These are phyloP conservation scores for Nothophaeocryptopus gaeumannii DNA, from an alignment of 2,329 filamentous ascomycete species.

Conservation along the genomic window DNA sequence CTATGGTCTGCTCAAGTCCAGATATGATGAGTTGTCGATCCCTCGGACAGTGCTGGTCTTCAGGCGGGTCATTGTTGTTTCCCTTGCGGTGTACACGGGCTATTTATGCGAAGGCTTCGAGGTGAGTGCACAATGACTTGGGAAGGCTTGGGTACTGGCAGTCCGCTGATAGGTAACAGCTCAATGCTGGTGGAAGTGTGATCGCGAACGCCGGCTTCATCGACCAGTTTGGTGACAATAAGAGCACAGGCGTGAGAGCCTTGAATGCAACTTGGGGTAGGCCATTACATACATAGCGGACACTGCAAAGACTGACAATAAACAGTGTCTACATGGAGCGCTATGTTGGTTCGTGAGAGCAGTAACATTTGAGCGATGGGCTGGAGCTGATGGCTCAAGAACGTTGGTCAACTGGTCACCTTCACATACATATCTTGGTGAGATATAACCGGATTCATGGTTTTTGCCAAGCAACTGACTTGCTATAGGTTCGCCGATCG, in stretches of 20 bases:
- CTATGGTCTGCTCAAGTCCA: slow-evolving; percentile 6
- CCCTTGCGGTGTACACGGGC: slow-evolving; percentile 5
- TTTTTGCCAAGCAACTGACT: background rate
- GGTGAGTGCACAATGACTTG: background rate
- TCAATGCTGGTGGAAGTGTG: slow-evolving; percentile 1
- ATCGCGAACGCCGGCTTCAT: slow-evolving; percentile 9
- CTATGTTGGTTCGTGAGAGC: background rate
- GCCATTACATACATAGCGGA: too few species aligned
- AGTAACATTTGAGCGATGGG: background rate
- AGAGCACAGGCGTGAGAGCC: slow-evolving; percentile 1
- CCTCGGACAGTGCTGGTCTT: slow-evolving; percentile 3
- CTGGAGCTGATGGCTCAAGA: background rate
- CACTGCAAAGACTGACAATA: background rate
- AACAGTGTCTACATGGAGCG: slow-evolving; percentile 8
- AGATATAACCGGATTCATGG: background rate
- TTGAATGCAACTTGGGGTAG: slow-evolving; percentile 6
- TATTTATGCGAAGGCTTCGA: slow-evolving; percentile 9
- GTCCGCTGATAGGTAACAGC: background rate
- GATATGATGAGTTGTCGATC: slow-evolving; percentile 10
- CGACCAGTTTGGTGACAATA: slow-evolving; percentile 5
- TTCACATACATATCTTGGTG: slow-evolving; percentile 9
- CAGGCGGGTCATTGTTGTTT: slow-evolving; percentile 1
- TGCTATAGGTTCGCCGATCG: slow-evolving; percentile 4
- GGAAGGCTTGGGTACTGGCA: too few species aligned
- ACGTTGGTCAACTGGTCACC: slow-evolving; percentile 8